A percentile compares a stretch with the other conserved stretches of the same genome.
phyloP scores from a whole-genome alignment of 768 basidiomycete species.

The Tulasnella sp. region DNA sequence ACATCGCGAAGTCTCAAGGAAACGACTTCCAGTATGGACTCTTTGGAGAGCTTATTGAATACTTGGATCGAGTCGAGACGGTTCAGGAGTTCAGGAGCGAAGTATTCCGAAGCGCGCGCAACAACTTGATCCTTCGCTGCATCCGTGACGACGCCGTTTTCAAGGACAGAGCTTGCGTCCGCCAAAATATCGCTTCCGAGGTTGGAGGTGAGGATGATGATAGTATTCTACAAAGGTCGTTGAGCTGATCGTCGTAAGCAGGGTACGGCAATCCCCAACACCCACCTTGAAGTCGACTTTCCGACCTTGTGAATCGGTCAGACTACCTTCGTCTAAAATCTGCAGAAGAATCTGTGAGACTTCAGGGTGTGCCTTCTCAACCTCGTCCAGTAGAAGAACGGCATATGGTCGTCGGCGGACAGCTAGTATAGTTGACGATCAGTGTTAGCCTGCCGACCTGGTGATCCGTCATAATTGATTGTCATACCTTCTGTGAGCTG shows the following conservation, averaged over 20 bases:
- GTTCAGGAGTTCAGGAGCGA: slow-evolving; percentile 88
- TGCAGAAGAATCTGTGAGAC: slow-evolving; percentile 45
- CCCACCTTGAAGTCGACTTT: slow-evolving; percentile 83
- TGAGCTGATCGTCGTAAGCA: not conserved
- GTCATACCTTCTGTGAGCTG: slow-evolving; percentile 50
- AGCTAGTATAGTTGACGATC: slow-evolving; percentile 34
- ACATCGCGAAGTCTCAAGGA: slow-evolving; percentile 72
- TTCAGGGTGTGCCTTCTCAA: slow-evolving; percentile 77
- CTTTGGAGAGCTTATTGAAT: slow-evolving; percentile 81
- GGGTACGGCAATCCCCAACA: not conserved
- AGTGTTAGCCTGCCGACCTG: not conserved
- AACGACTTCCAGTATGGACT: slow-evolving; percentile 75
- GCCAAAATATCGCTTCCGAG: slow-evolving; percentile 77
- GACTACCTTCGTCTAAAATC: slow-evolving; percentile 82
- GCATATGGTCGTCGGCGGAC: slow-evolving; percentile 60
- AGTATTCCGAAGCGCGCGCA: slow-evolving; percentile 68
- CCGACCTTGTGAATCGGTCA: slow-evolving; percentile 88
- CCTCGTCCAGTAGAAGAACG: slow-evolving; percentile 63
- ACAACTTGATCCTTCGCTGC: slow-evolving; percentile 65
- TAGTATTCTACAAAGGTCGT: slow-evolving; percentile 60
- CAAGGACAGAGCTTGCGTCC: slow-evolving; percentile 56
- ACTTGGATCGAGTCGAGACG: slow-evolving; percentile 75
- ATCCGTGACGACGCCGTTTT: slow-evolving; percentile 58
- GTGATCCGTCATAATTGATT: not conserved
- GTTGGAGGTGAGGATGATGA: slow-evolving; percentile 86